Conservation (phyloP, 2,329 filamentous ascomycete species). For the Aspergillus sp. region DNA sequence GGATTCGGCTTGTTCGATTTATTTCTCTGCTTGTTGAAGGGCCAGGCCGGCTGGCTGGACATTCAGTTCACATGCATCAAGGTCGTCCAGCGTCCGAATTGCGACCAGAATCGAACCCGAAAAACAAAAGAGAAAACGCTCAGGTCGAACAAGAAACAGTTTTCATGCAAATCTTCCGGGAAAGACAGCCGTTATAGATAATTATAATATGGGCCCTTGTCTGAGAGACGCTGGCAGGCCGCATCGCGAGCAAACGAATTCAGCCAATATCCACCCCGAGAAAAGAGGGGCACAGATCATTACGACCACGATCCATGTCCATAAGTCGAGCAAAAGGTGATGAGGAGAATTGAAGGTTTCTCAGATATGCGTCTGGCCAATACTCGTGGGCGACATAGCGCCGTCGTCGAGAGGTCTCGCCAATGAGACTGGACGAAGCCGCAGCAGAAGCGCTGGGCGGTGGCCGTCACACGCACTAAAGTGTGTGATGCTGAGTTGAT, state of each 20-base stretch:
- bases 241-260: no score
- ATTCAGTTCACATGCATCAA: conserved; percentile 23
- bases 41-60: conserved; percentile 34
- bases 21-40: conserved; percentile 1
- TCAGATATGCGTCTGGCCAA: conserved; percentile 28
- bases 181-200: no score
- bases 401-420: conserved; percentile 20
- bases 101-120: conserved; percentile 1
- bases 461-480: conserved; percentile 27
- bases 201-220: no score
- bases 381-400: conserved; percentile 27
- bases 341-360: conserved; percentile 15
- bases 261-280: no score
- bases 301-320: conserved; percentile 12
- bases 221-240: no score
- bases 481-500: conserved; percentile 24
- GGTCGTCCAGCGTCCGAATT: no score
- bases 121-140: background rate
- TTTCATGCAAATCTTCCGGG: no score
- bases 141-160: conserved; percentile 11
- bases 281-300: conserved; percentile 4
- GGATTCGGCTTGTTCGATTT: background rate
- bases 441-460: conserved; percentile 12
- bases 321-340: conserved; percentile 16
- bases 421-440: conserved; percentile 17